Evolutionary conservation across 257 asterid species (phyloP), one percentile per base, ranked within the genome.

Genomic region (Craterostigma plantagineum): DNA sequence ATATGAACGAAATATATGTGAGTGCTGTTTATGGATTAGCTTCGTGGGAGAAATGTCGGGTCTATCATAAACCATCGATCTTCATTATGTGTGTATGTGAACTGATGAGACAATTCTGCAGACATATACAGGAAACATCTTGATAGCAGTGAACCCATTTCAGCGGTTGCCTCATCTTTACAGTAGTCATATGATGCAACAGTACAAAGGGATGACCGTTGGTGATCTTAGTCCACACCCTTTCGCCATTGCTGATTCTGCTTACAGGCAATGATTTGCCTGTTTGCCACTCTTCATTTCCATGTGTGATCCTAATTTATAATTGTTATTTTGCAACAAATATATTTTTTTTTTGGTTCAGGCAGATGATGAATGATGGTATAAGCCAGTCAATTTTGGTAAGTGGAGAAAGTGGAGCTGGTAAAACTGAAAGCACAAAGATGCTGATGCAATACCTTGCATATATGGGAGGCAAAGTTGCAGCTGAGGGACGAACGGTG

Each of bases 401-500:
- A 35, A 84, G 95, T 64, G 95, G 95, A 52, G 95, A 84, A 67
- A 84, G 96, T 55, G 96, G 93, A 58, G 96, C 93, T 16, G 96
- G 96, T 30, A 84, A 84, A 78, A 84, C 96, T 47, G 96, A 84
- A 62, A 76, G 82, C 71, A 84, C 93, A 13, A 84, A 79, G 55
- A 71, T 66, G 72, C 75, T 84, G 43, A 84, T 84, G 96, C 64
- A 66, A 10, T 84, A 80, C 70, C 92, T 84, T 68, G 93, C 95
- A 38, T 73, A 65, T 60, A 74, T 84, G 84, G 95, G 95, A 45
- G 93, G 93, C 33, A 63, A 78, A 36, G 70, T 73, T 11, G 69
- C 53, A 48, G 35, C 55, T 38, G 93, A 74, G 57, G 92, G 82
- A 40, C 69, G 70, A 49, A 59, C 68, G 13, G 93, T 84, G 50